Evolutionary conservation across 176 grass and related monocot species (phyloP).

Genomic region (Canna indica): DNA sequence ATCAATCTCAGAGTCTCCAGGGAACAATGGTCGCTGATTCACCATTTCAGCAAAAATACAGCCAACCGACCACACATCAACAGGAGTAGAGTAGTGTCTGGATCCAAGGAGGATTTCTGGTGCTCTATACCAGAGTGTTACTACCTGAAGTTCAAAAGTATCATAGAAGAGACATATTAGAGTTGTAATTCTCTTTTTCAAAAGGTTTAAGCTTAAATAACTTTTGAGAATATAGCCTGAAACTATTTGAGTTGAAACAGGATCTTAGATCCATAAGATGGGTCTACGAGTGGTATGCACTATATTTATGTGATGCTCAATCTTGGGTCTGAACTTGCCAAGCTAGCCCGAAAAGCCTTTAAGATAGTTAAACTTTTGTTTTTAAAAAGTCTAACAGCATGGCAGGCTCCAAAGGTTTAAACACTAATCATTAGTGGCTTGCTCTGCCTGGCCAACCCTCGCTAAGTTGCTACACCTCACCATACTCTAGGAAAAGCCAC

Average conservation of each 20-base stretch:
- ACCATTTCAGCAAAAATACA: constrained; percentile 99
- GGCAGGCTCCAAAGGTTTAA: neutral
- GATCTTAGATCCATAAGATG: neutral
- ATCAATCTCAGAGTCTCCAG: constrained; percentile 93
- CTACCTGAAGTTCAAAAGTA: constrained; percentile 45
- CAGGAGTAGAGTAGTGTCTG: constrained; percentile 80
- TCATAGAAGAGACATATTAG: neutral
- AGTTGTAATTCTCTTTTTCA: neutral
- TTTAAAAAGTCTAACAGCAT: neutral
- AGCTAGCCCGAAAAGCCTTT: neutral
- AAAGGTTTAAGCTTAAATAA: neutral
- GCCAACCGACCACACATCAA: constrained; percentile 90
- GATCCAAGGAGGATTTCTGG: constrained; percentile 91
- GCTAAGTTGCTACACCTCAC: too few relatives aligned
- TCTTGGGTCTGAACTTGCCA: neutral
- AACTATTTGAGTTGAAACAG: neutral
- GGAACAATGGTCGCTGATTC: constrained; percentile 65
- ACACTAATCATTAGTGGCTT: neutral
- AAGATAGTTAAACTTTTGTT: neutral
- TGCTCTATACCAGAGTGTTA: constrained; percentile 88
- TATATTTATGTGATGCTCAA: neutral
- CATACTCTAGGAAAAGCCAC: neutral
- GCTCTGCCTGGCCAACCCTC: too few relatives aligned
- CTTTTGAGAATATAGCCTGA: neutral
- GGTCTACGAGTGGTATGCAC: neutral